Conservation (phyloP, 352 stramenopile species). For the Phytophthora pistaciae region DNA sequence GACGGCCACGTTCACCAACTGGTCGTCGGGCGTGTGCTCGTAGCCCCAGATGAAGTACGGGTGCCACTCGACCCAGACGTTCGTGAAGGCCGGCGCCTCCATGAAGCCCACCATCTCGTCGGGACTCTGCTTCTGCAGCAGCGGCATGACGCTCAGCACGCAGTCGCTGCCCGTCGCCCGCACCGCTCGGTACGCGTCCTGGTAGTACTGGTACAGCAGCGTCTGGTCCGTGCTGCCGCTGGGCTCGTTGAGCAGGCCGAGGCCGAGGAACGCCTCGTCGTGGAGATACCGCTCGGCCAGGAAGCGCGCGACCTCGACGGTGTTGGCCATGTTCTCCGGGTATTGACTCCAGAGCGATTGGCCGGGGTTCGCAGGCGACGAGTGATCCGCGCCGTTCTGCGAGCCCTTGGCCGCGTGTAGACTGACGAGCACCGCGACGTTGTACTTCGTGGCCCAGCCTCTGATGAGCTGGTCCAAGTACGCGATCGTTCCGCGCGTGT, state of each 20-base stretch:
- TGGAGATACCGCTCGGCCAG: constrained; percentile 69
- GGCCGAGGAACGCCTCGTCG: constrained; percentile 75
- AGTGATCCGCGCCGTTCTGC: constrained; percentile 61
- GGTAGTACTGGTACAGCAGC: constrained; percentile 78
- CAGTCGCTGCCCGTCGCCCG: constrained; percentile 68
- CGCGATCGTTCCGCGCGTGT: constrained; percentile 44
- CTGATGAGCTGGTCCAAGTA: constrained; percentile 62
- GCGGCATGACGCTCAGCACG: constrained; percentile 66
- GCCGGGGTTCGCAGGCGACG: constrained; percentile 43
- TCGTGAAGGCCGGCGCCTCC: constrained; percentile 53
- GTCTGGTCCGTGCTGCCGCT: constrained; percentile 50
- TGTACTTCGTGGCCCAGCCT: constrained; percentile 55
- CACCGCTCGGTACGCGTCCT: constrained; percentile 72
- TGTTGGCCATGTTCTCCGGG: constrained; percentile 69
- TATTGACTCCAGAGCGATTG: constrained; percentile 65
- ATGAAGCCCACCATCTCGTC: constrained; percentile 70
- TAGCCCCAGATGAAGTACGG: constrained; percentile 87
- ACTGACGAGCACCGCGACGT: constrained; percentile 63
- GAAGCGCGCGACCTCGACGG: constrained; percentile 59
- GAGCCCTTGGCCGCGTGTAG: constrained; percentile 64
- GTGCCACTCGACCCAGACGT: constrained; percentile 89
- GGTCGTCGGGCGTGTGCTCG: constrained; percentile 55
- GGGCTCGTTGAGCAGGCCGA: constrained; percentile 81
- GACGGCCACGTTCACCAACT: constrained; percentile 52
- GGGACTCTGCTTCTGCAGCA: constrained; percentile 69